These are phyloP conservation scores for Colletotrichum filicis DNA, from an alignment of 2,329 filamentous ascomycete genomes.

Conservation along the genomic window DNA sequence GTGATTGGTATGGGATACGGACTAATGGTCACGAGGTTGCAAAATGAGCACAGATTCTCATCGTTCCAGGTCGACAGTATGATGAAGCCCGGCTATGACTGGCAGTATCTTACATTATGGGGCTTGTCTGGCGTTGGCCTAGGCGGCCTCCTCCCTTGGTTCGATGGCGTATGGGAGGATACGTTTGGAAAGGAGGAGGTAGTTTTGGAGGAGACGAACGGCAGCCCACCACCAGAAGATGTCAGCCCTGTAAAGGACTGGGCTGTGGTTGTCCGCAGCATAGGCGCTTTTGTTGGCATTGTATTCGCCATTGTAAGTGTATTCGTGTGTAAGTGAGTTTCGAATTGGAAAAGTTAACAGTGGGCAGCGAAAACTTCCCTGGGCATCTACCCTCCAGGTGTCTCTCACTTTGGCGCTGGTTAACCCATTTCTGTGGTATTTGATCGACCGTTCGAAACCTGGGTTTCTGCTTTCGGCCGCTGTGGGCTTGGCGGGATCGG, in stretches of 20 bases:
- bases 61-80: constrained; percentile 66
- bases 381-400: constrained; percentile 94
- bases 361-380: constrained; percentile 82
- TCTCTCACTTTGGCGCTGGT: constrained; percentile 89
- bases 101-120: constrained; percentile 83
- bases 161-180: constrained; percentile 80
- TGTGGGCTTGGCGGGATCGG: constrained; percentile 80
- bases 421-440: constrained; percentile 95
- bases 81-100: constrained; percentile 58
- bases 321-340: neutral
- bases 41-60: constrained; percentile 73
- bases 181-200: constrained; percentile 52
- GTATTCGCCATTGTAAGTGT: constrained; percentile 79
- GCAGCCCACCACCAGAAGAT: constrained; percentile 40
- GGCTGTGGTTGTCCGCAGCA: constrained; percentile 70
- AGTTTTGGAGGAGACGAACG: constrained; percentile 37
- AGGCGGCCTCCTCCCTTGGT: constrained; percentile 84
- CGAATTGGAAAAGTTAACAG: constrained; percentile 17
- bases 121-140: constrained; percentile 81
- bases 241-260: constrained; percentile 71
- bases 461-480: constrained; percentile 83
- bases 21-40: constrained; percentile 81
- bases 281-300: constrained; percentile 71
- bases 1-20: constrained; percentile 86
- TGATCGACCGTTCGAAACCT: constrained; percentile 89